Conservation (phyloP, 257 asterid genomes). For the Ocimum tenuiflorum region DNA sequence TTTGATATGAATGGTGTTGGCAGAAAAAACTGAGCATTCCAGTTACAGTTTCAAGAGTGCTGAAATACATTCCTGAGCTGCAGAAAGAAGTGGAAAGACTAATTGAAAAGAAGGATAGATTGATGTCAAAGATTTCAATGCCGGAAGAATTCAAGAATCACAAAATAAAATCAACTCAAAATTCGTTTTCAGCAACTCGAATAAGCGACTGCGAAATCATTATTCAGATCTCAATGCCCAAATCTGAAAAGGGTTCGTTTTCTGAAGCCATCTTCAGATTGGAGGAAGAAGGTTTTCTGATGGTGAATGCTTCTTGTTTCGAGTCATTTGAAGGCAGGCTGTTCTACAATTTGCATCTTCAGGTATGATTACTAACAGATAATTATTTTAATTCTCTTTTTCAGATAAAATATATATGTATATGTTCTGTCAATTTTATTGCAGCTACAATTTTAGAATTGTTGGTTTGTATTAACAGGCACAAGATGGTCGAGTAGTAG, state of each 20-base stretch:
- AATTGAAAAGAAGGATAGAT: slow-evolving; percentile 34
- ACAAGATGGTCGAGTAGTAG: slow-evolving; percentile 26
- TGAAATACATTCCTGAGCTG: slow-evolving; percentile 70
- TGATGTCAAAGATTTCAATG: slow-evolving; percentile 21
- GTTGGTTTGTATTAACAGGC: slow-evolving; percentile 25
- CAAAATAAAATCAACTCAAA: neutral
- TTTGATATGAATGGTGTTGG: no score
- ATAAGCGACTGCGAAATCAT: slow-evolving; percentile 37
- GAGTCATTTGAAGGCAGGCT: slow-evolving; percentile 44
- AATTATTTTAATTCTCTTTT: neutral
- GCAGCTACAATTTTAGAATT: neutral
- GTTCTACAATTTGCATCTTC: slow-evolving; percentile 52
- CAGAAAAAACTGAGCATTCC: slow-evolving; percentile 72
- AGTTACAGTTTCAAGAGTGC: slow-evolving; percentile 44
- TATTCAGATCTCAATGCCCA: slow-evolving; percentile 37
- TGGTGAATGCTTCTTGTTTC: slow-evolving; percentile 42
- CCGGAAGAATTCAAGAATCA: slow-evolving; percentile 12
- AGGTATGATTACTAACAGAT: slow-evolving; percentile 26
- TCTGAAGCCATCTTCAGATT: slow-evolving; percentile 27
- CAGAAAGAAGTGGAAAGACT: slow-evolving; percentile 49
- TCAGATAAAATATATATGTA: neutral
- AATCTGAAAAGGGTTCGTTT: slow-evolving; percentile 17
- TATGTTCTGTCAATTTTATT: no score
- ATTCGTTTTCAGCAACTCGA: slow-evolving; percentile 21
- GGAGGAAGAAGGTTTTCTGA: slow-evolving; percentile 47